Evolutionary conservation across 192 early-diverging fungal genomes (phyloP).

Genomic region (Rhizophlyctis rosea): DNA sequence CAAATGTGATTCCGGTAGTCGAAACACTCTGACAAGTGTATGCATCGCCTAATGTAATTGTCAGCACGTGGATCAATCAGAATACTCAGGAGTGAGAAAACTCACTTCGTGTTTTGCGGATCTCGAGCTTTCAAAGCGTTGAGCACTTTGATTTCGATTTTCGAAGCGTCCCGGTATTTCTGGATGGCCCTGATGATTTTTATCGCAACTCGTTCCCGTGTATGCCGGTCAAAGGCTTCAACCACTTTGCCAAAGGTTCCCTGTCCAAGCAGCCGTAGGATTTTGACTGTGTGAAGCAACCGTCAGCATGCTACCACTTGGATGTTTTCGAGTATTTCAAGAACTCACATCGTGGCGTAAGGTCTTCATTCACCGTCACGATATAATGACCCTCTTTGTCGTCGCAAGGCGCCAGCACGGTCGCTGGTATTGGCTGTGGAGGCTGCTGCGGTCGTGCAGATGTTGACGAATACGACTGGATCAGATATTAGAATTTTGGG

Average conservation of each 20-base stretch:
- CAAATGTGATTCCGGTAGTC: constrained; percentile 91
- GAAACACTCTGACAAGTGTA: constrained; percentile 81
- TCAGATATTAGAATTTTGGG: neutral
- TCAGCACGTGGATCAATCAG: too few species aligned
- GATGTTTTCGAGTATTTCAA: neutral
- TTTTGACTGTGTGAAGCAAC: constrained; percentile 57
- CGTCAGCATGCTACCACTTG: neutral
- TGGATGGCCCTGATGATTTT: constrained; percentile 92
- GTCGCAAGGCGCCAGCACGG: constrained; percentile 52
- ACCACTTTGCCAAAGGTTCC: constrained; percentile 98
- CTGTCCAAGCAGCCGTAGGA: constrained; percentile 84
- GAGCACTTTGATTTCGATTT: constrained; percentile 85
- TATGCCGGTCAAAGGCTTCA: constrained; percentile 70
- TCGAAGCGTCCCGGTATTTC: constrained; percentile 93
- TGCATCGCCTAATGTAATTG: constrained; percentile 66
- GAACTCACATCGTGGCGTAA: constrained; percentile 72
- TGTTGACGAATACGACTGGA: too few species aligned
- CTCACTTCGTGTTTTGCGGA: constrained; percentile 76
- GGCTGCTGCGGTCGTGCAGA: neutral
- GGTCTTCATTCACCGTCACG: constrained; percentile 66
- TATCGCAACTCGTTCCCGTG: constrained; percentile 60
- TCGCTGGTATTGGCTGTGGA: neutral
- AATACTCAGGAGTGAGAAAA: constrained; percentile 1
- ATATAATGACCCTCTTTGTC: constrained; percentile 94
- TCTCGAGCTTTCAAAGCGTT: constrained; percentile 75